Base-by-base conservation (phyloP, 805 yeast genomes). In the Metschnikowia santaceciliae region DNA sequence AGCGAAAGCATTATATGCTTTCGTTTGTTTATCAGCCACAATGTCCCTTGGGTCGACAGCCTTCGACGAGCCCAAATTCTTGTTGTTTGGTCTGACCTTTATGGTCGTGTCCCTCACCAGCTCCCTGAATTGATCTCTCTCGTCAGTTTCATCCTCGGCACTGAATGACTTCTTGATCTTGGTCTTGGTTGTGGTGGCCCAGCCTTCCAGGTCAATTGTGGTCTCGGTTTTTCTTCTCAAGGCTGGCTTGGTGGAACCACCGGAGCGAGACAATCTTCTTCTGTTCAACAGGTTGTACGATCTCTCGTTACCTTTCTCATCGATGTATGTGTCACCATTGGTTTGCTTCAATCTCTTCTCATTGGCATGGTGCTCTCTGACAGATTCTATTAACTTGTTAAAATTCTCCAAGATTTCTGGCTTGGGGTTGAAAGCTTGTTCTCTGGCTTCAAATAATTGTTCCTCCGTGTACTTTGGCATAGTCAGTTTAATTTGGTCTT, bases 1-100 rank as follows among this genome's bases (percentile, higher is more conserved):
- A 59, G 84, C 90, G 66, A 88, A 88, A 4, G 94, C 92, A 68
- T 88, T 88, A 77, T 87, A 88, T 19, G 80, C 76, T 41, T 76
- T 75, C 54, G 81, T 80, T 54, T 80, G 86, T 56, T 83, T 80
- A 56, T 84, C 89, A 37, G 89, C 82, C 60, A 81, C 75, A 53
- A 83, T 77, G 65, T 87, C 92, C 65, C 85, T 81, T 19, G 87
- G 75, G 62, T 86, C 90, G 45, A 81, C 86, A 22, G 90, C 85
- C 68, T 83, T 85, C 39, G 87, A 81, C 15, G 88, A 81, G 6
- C 88, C 81, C 65, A 86, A 82, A 66, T 84, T 84, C 66, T 86
- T 85, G 67, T 82, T 84, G 70, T 82, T 84, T 52, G 92, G 88
- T 64, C 79, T 83, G 52, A 79, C 83, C 61, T 75, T 63, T 30